Percentiles rank a stretch among this genome's conserved stretches.
Evolutionary conservation across 306 rosid species (phyloP).

Genomic region (Acacia melanoxylon): DNA sequence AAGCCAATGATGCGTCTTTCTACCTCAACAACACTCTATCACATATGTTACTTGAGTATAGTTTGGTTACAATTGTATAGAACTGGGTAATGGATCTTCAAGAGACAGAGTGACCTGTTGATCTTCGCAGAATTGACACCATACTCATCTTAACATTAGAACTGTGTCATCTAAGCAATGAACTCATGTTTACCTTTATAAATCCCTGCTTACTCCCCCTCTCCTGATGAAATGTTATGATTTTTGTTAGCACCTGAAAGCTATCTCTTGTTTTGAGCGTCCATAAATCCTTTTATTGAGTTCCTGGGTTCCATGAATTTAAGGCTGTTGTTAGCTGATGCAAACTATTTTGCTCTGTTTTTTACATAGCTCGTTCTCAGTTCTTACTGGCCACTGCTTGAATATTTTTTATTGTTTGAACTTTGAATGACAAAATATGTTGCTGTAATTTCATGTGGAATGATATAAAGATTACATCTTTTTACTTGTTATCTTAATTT

Average conservation of each 20-base stretch:
- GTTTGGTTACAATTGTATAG: neutral
- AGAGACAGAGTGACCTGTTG: neutral
- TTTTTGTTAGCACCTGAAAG: neutral
- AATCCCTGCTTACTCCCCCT: neutral
- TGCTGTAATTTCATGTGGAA: conserved; percentile 13
- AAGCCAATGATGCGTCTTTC: neutral
- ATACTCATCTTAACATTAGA: neutral
- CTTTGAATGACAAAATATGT: neutral
- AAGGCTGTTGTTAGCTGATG: neutral
- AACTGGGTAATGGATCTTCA: neutral
- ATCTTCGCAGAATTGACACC: neutral
- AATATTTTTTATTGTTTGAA: neutral
- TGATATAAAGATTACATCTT: neutral
- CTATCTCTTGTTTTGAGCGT: neutral
- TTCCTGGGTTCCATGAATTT: conserved; percentile 19
- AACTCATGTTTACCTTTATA: neutral
- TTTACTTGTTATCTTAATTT: conserved; percentile 21
- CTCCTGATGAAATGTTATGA: neutral
- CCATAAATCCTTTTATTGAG: neutral
- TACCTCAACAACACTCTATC: neutral
- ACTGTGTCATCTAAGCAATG: neutral
- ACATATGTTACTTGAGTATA: neutral
- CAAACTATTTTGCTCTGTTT: neutral
- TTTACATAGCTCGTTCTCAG: neutral
- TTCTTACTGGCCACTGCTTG: neutral